Percentiles rank a stretch among this genome's conserved stretches.
Evolutionary conservation across 2,329 filamentous ascomycete species (phyloP).

Genomic region (Alternaria sp.): DNA sequence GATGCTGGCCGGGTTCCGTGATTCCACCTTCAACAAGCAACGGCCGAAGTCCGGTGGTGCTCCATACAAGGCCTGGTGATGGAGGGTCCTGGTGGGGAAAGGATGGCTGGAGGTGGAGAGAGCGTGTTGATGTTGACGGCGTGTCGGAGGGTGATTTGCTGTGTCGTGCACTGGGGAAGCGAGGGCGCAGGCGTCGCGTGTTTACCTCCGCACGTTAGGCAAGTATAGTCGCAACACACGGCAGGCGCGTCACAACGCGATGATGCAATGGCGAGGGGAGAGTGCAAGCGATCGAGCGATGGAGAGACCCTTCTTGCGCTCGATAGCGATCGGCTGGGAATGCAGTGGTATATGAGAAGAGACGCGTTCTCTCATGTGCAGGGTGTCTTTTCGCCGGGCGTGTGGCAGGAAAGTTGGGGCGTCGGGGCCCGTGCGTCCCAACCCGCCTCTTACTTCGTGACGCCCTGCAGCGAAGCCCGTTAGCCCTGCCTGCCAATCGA

Average conservation of each 20-base stretch:
- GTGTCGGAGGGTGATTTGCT: constrained; percentile 35
- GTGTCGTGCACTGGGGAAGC: constrained; percentile 20
- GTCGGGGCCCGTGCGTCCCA: constrained; percentile 9
- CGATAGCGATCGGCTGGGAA: constrained; percentile 33
- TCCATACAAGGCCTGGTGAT: constrained; percentile 45
- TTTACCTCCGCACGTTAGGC: constrained; percentile 20
- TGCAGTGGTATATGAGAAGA: constrained; percentile 27
- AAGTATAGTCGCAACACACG: constrained; percentile 21
- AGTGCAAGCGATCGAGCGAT: constrained; percentile 22
- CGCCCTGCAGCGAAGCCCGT: constrained; percentile 24
- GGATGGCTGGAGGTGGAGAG: constrained; percentile 20
- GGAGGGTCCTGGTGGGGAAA: constrained; percentile 14
- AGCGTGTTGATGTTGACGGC: constrained; percentile 21
- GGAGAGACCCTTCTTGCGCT: constrained; percentile 31
- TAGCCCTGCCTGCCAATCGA: constrained; percentile 28
- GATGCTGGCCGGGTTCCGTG: constrained; percentile 21
- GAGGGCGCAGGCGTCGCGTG: constrained; percentile 30
- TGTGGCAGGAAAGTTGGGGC: constrained; percentile 10
- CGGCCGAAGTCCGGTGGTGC: constrained; percentile 26
- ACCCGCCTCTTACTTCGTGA: constrained; percentile 9
- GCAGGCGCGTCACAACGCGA: constrained; percentile 17
- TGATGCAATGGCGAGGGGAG: constrained; percentile 24
- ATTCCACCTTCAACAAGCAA: constrained; percentile 44
- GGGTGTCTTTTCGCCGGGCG: constrained; percentile 27
- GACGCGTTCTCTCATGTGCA: constrained; percentile 30